Evolutionary conservation across 441 rosid genomes (phyloP).

Genomic region (Pelargonium myrrhifolium): DNA sequence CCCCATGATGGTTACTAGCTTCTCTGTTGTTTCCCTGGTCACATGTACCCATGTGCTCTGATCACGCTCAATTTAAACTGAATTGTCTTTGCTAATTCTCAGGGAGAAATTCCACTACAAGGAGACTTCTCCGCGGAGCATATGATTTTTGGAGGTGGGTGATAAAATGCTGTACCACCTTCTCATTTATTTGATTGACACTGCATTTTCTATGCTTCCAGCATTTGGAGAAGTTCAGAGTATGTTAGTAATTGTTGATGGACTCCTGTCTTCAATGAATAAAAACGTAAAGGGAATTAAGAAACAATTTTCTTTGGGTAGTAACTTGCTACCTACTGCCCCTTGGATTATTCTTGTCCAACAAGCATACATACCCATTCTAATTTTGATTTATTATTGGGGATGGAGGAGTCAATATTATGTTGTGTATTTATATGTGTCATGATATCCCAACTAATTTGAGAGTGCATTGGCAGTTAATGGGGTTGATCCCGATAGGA

Average conservation of each 20-base stretch:
- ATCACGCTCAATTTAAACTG: not conserved
- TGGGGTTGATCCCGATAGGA: constrained; percentile 63
- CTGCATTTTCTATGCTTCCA: not conserved
- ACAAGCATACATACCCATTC: not conserved
- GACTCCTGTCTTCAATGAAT: not conserved
- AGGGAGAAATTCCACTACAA: constrained; percentile 8
- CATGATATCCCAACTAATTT: not conserved
- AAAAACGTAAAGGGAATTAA: not conserved
- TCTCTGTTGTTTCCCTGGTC: not conserved
- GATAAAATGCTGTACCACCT: not conserved
- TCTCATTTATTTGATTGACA: not conserved
- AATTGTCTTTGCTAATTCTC: not conserved
- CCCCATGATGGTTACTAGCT: not conserved
- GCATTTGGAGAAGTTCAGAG: not conserved
- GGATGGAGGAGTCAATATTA: not conserved
- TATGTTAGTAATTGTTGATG: not conserved
- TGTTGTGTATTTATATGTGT: not conserved
- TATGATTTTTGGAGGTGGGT: constrained; percentile 6
- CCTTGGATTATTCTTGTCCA: not conserved
- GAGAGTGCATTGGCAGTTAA: constrained; percentile 39
- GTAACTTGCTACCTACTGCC: not conserved
- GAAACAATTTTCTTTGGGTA: not conserved
- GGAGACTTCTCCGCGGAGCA: constrained; percentile 10
- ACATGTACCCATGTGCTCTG: not conserved
- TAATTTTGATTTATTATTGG: not conserved